Evolutionary conservation across 371 early-diverging fungal species (phyloP).

Genomic region (Mucor velutinosus): DNA sequence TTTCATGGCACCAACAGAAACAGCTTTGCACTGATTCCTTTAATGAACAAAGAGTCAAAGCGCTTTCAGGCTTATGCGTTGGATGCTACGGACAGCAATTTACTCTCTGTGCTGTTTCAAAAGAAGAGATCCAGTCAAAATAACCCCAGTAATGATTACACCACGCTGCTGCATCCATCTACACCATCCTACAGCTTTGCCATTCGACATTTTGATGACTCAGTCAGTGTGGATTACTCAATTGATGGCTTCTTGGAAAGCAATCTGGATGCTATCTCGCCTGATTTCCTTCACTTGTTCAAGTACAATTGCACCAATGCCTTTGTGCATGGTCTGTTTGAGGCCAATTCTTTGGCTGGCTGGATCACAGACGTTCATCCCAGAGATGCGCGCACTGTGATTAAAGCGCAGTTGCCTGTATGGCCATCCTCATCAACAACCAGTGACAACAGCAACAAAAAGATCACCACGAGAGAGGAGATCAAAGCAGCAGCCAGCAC

Average conservation of each 20-base stretch:
- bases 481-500: background rate
- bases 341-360: slow-evolving; percentile 35
- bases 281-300: slow-evolving; percentile 83
- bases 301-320: slow-evolving; percentile 65
- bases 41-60: slow-evolving; percentile 33
- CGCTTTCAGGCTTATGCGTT: slow-evolving; percentile 40
- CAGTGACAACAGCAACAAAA: background rate
- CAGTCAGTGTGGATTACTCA: slow-evolving; percentile 66
- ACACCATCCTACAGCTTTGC: slow-evolving; percentile 55
- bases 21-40: slow-evolving; percentile 20
- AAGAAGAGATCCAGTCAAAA: slow-evolving; percentile 21
- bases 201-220: slow-evolving; percentile 72
- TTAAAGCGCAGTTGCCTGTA: slow-evolving; percentile 59
- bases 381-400: slow-evolving; percentile 57
- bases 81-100: slow-evolving; percentile 47
- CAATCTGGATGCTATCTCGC: slow-evolving; percentile 69
- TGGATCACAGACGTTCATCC: slow-evolving; percentile 56
- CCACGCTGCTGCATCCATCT: slow-evolving; percentile 24
- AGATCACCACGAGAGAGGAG: background rate
- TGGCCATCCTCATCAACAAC: slow-evolving; percentile 11
- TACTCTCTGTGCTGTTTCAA: slow-evolving; percentile 32
- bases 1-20: slow-evolving; percentile 24
- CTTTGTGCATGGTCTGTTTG: slow-evolving; percentile 64
- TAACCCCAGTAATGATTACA: slow-evolving; percentile 16
- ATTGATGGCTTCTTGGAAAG: slow-evolving; percentile 72